These are phyloP conservation scores for Salinomyces thailandicus DNA, from an alignment of 2,329 filamentous ascomycete species.

Conservation along the genomic window DNA sequence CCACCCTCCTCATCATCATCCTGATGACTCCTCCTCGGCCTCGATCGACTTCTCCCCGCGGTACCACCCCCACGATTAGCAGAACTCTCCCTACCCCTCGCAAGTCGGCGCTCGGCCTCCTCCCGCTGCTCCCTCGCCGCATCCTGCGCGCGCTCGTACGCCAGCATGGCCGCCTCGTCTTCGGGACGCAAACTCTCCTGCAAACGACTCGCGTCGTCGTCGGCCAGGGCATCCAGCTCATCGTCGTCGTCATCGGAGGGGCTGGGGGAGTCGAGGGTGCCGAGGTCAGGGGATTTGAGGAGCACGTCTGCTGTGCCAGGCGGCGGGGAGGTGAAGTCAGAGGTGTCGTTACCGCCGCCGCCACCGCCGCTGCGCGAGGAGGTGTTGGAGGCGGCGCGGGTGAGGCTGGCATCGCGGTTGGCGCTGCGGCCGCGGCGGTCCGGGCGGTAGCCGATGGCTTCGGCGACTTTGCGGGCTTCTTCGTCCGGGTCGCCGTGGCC, in stretches of 20 bases:
- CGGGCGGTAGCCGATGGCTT: conserved; percentile 26
- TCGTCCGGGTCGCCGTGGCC: conserved; percentile 22
- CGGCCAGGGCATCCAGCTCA: conserved; percentile 17
- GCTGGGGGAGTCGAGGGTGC: conserved; percentile 19
- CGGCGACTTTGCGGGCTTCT: conserved; percentile 31
- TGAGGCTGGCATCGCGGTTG: conserved; percentile 13
- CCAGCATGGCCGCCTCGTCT: conserved; percentile 25
- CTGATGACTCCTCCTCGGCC: not conserved
- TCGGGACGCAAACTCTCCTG: conserved; percentile 19
- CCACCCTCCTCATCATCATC: conserved; percentile 19
- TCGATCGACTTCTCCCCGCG: conserved; percentile 14
- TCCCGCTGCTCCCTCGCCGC: conserved; percentile 23
- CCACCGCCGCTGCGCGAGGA: conserved; percentile 8
- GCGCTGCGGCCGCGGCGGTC: conserved; percentile 4
- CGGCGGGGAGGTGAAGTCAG: conserved; percentile 11
- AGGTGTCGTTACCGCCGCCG: no score
- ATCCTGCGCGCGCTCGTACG: conserved; percentile 24
- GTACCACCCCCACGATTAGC: conserved; percentile 9
- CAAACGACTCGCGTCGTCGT: conserved; percentile 11
- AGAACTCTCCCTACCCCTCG: conserved; percentile 12
- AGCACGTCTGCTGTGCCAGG: conserved; percentile 15
- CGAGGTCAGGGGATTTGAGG: conserved; percentile 25
- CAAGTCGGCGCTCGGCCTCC: conserved; percentile 21
- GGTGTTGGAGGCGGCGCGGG: conserved; percentile 32
- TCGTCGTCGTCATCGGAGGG: conserved; percentile 14